phyloP scores from a whole-genome alignment of 352 stramenopile species.

The Hyphochytrium catenoides region DNA sequence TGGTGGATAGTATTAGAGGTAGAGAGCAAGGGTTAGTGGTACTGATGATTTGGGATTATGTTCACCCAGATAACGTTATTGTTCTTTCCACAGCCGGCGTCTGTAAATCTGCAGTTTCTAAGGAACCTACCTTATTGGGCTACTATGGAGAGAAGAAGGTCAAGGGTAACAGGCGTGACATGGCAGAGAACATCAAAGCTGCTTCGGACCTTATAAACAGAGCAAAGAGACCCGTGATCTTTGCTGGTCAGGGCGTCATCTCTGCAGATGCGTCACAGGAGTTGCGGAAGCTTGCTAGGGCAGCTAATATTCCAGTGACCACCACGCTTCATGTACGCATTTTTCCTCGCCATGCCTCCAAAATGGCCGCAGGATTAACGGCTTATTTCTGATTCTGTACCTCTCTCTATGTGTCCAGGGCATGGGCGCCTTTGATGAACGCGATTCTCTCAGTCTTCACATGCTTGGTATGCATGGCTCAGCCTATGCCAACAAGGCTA shows the following conservation, averaged over 20 bases:
- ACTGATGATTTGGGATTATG: no score
- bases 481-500: constrained; percentile 84
- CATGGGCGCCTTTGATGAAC: constrained; percentile 79
- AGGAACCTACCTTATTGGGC: constrained; percentile 40
- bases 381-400: no score
- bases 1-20: no score
- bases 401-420: no score
- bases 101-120: constrained; percentile 35
- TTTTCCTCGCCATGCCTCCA: neutral
- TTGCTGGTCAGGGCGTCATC: constrained; percentile 70
- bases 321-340: constrained; percentile 55
- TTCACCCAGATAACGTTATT: no score
- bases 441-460: constrained; percentile 74
- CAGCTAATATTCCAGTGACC: constrained; percentile 80
- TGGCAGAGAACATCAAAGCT: constrained; percentile 35
- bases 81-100: constrained; percentile 42
- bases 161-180: constrained; percentile 42
- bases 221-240: constrained; percentile 83
- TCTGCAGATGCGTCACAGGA: constrained; percentile 50
- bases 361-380: neutral
- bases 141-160: constrained; percentile 64
- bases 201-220: constrained; percentile 69
- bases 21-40: no score
- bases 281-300: constrained; percentile 65
- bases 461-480: constrained; percentile 93